phyloP scores from a whole-genome alignment of 768 basidiomycete species.

The Exidia glandulosa region DNA sequence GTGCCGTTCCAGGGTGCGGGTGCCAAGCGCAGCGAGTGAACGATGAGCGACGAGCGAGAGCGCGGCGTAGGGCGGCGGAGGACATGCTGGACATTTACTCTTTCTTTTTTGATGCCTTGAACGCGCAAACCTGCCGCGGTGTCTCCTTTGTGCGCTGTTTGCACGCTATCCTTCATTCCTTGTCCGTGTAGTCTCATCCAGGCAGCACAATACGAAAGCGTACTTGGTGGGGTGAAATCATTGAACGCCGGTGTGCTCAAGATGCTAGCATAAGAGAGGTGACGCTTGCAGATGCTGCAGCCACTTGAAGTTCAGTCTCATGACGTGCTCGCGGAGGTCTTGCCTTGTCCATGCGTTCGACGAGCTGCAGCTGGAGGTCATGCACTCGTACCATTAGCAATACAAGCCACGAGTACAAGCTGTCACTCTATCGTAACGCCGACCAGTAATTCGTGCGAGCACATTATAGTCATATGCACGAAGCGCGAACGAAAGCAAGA shows the following conservation, averaged over 20 bases:
- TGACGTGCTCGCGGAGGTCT: too few relatives aligned
- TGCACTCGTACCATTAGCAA: too few relatives aligned
- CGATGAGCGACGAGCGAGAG: background rate
- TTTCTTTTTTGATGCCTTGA: background rate
- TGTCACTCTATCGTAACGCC: too few relatives aligned
- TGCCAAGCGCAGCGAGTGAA: background rate
- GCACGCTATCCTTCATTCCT: background rate
- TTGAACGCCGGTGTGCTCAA: too few relatives aligned
- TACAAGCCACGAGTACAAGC: too few relatives aligned
- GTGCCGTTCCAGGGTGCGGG: background rate
- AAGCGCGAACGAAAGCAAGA: slow-evolving; percentile 5
- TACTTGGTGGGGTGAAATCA: background rate
- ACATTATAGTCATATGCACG: too few relatives aligned
- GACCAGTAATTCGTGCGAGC: too few relatives aligned
- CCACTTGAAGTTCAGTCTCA: too few relatives aligned
- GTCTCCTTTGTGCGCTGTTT: background rate
- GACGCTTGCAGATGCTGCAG: too few relatives aligned
- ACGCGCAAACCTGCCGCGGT: background rate
- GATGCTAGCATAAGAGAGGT: too few relatives aligned
- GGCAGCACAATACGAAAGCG: background rate
- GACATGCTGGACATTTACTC: background rate
- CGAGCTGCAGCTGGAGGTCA: too few relatives aligned
- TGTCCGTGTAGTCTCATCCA: background rate
- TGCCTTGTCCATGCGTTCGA: too few relatives aligned
- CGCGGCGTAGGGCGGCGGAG: background rate